These are phyloP conservation scores for Leccinum ochraceum DNA, from an alignment of 768 basidiomycete genomes.

Conservation along the genomic window DNA sequence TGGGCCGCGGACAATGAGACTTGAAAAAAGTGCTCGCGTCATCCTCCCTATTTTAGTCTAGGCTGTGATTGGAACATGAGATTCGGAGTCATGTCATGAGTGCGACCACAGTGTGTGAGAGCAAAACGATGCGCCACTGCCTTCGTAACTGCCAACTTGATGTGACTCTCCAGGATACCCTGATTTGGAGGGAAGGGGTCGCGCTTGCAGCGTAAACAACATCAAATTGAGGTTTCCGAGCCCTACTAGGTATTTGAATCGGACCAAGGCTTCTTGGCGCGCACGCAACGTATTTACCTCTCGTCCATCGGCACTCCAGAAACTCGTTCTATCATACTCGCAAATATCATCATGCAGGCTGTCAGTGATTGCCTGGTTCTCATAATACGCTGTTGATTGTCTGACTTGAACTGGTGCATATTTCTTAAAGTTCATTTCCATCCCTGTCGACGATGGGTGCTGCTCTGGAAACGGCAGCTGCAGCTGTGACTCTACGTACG, in stretches of 20 bases:
- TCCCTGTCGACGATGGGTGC: conserved; percentile 21
- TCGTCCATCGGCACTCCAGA: not conserved
- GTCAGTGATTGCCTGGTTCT: conserved; percentile 8
- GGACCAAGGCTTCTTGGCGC: too few species aligned
- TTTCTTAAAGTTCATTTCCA: conserved; percentile 5
- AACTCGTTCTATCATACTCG: conserved; percentile 1
- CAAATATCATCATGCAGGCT: conserved; percentile 16
- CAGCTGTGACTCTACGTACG: conserved; percentile 15
- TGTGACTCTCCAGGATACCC: not conserved
- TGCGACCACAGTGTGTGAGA: not conserved
- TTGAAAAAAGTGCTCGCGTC: not conserved
- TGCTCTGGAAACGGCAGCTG: conserved; percentile 12
- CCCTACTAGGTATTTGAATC: conserved; percentile 6
- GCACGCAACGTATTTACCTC: not conserved
- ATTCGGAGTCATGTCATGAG: not conserved
- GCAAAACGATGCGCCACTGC: too few species aligned
- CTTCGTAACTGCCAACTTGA: not conserved
- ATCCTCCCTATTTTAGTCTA: not conserved
- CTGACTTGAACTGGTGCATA: not conserved
- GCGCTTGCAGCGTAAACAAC: not conserved
- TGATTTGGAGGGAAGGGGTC: not conserved
- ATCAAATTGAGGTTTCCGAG: not conserved
- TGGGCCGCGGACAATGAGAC: too few species aligned
- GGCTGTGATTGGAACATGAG: not conserved
- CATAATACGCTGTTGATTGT: not conserved